Base-by-base conservation (phyloP, 164 flowering plant species). In the Magnolia kwangsiensis region DNA sequence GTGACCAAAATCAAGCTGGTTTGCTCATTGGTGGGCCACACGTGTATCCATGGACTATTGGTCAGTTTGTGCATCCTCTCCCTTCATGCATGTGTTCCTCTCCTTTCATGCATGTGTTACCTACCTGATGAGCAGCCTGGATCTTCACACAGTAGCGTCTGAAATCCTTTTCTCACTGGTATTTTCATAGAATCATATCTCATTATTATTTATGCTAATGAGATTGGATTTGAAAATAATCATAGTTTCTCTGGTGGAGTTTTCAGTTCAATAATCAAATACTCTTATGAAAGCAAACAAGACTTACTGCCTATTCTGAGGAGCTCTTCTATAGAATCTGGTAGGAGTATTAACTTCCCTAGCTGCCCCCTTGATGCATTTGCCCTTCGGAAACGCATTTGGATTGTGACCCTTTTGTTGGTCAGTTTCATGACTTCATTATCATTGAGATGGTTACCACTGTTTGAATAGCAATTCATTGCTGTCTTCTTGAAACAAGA, bases 281-380 rank as follows among this genome's bases (percentile, higher is more conserved):
- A 31, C 4, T 72, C 37, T 71, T 50, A 50, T 24, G 50, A 45
- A 72, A 77, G 75, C 63, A 78, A 77, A 79, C 29, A 75, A 76
- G 51, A 80, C 93, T 87, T 88, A 92, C 97, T 91, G 51, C 92
- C 97, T 71, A 90, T 81, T 73, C 58, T 79, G 81, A 90, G 85
- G 71, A 96, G 90, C 79, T 92, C 96, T 77, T 90, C 92, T 63
- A 90, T 37, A 21, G 98, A 87, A 82, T 89, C 92, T 75, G 98
- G 98, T 78, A 93, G 85, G 72, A 85, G 16, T 72, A 96, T 89
- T 51, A 94, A 81, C 84, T 91, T 92, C 71, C 90, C 86, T 18
- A 49, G 81, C 74, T 76, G 85, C 78, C 82, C 71, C 51, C 75
- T 73, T 77, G 88, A 71, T 69, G 78, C 71, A 19, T 84, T 67